Evolutionary conservation across 805 yeast species (phyloP).

Genomic region (Zygoascus biomembranicola): DNA sequence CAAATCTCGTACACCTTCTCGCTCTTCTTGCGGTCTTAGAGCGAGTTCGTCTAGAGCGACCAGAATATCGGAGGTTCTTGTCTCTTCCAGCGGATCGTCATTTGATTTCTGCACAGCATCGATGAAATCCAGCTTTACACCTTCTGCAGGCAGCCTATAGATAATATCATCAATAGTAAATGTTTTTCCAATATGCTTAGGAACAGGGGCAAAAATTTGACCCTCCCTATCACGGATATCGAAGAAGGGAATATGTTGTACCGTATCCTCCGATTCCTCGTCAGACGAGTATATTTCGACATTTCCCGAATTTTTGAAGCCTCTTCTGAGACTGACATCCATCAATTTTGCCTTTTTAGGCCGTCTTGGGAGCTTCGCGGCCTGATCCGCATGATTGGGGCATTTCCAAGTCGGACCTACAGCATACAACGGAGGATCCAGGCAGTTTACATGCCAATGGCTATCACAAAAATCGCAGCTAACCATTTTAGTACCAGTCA

Average conservation of each 20-base stretch:
- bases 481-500: constrained; percentile 47
- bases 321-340: constrained; percentile 48
- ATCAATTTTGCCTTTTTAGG: constrained; percentile 44
- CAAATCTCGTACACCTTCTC: constrained; percentile 30
- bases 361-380: constrained; percentile 22
- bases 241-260: constrained; percentile 18
- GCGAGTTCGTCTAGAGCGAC: constrained; percentile 29
- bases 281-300: constrained; percentile 43
- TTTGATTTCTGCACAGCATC: constrained; percentile 37
- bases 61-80: constrained; percentile 30
- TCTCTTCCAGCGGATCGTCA: constrained; percentile 28
- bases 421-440: constrained; percentile 69
- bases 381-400: constrained; percentile 65
- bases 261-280: constrained; percentile 30
- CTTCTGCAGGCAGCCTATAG: constrained; percentile 59
- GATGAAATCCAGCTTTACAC: constrained; percentile 61
- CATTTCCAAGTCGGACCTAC: constrained; percentile 83
- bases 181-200: constrained; percentile 19
- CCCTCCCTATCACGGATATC: constrained; percentile 27
- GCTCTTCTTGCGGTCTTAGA: constrained; percentile 15
- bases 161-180: constrained; percentile 36
- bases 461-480: constrained; percentile 79
- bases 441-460: constrained; percentile 85
- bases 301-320: constrained; percentile 46
- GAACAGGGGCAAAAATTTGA: constrained; percentile 30